phyloP scores from a whole-genome alignment of 345 rosid genomes.

The Eucalyptus brandiana region DNA sequence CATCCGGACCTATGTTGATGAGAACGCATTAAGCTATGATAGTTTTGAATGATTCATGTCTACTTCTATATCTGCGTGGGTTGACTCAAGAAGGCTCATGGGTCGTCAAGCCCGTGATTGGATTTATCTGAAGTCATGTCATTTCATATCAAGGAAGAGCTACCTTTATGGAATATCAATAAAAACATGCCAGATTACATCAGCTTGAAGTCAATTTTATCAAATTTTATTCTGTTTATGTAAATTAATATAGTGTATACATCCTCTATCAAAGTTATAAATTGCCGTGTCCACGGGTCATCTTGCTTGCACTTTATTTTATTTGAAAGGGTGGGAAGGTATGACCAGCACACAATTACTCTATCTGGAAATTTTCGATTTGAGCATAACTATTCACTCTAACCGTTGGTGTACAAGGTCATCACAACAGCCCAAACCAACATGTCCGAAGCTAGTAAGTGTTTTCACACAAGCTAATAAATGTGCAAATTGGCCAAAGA shows the following conservation, averaged over 20 bases:
- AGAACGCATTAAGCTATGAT: not conserved
- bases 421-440: not conserved
- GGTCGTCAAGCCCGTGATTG: not conserved
- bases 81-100: not conserved
- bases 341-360: not conserved
- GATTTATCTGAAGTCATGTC: not conserved
- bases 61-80: not conserved
- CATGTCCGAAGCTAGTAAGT: not conserved
- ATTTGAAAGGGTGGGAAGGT: not conserved
- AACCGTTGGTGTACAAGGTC: accelerated
- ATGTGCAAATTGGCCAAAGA: not conserved
- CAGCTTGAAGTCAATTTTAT: not conserved
- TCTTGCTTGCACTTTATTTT: not conserved
- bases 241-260: not conserved
- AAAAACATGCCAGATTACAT: too few relatives aligned
- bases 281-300: accelerated
- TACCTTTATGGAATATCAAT: not conserved
- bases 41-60: not conserved
- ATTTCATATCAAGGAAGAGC: not conserved
- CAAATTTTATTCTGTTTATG: not conserved
- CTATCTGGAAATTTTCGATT: not conserved
- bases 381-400: not conserved
- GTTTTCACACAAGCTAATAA: not conserved
- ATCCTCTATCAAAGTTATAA: not conserved
- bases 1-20: not conserved